Base-by-base conservation (phyloP, 2,329 filamentous ascomycete species). In the Fusarium fracticaudum region DNA sequence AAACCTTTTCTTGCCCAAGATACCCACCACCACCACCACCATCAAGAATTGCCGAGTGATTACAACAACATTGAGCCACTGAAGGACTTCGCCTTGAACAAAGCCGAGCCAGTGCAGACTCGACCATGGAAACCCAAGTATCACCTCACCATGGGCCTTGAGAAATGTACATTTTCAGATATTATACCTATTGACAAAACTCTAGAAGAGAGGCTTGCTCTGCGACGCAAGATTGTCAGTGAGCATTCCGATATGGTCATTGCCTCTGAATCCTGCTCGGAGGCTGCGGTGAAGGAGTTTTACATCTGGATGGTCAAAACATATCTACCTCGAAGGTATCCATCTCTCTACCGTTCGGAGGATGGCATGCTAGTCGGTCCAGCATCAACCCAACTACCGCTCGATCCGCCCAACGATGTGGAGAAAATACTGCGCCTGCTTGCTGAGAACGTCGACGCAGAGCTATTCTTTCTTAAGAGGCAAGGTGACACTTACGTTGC, bases 401-500 rank as follows among this genome's bases (percentile, higher is more conserved):
- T 55, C 8, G 9, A 43, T 5, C 37, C 53, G 15, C 53, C 37
- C 1, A 8, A 10, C 8, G 35, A 43, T 3, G 53, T 24, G 3
- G 5, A 24, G 5, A 3, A 0, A 1, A 3, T 33, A 18, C 15
- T 55, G 1, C 15, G 5, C 8, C 26, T 55, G 0, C 24, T 43
- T 8, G 37, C 35, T 2, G 37, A 55, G 22, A 55, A 24, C 15
- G 4, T 43, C 3, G 53, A 55, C 8, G 3, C 20, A 31, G 37
- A 55, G 2, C 8, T 55, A 4, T 55, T 55, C 53, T 55, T 55
- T 20, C 53, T 55, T 1, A 7, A 55, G 14, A 5, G 53, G 22
- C 26, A 43, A 33, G 53, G 53, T 3, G 37, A 33, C 11, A 41
- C 20, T 8, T 55, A 55, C 4, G 37, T 55, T 31, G 53, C 37